phyloP scores from a whole-genome alignment of 441 rosid genomes.

The Syzygium malaccense region DNA sequence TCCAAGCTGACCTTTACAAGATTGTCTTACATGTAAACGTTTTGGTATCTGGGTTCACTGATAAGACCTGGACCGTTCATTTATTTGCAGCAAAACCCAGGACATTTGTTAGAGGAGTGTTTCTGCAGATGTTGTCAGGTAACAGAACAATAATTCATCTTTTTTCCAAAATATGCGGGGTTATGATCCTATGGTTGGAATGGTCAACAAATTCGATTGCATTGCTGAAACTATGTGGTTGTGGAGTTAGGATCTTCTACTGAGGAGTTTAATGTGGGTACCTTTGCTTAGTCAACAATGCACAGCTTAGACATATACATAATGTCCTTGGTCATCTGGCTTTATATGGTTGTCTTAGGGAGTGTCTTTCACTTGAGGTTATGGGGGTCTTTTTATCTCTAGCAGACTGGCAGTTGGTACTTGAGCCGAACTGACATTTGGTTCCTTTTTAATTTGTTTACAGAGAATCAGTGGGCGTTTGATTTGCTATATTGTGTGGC shows the following conservation, averaged over 20 bases:
- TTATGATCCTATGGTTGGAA: background rate
- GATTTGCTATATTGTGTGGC: constrained; percentile 92
- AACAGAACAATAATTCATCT: background rate
- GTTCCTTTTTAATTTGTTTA: background rate
- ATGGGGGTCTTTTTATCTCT: background rate
- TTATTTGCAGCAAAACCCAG: constrained; percentile 60
- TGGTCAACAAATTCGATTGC: background rate
- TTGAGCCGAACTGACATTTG: background rate
- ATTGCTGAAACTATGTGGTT: background rate
- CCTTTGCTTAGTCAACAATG: background rate
- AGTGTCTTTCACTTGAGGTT: background rate
- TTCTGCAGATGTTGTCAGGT: constrained; percentile 89
- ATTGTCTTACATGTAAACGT: background rate
- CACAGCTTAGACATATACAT: background rate
- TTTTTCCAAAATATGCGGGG: background rate
- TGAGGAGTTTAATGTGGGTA: background rate
- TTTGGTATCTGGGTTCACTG: background rate
- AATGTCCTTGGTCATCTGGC: background rate
- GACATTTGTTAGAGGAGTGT: constrained; percentile 63
- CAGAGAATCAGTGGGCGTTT: constrained; percentile 89
- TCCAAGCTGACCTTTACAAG: background rate
- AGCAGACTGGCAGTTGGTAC: background rate
- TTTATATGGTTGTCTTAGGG: background rate
- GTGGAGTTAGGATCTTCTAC: background rate
- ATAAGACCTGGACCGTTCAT: background rate